Base-by-base conservation (phyloP, 2,329 filamentous ascomycete genomes). In the Aspergillus sp. region DNA sequence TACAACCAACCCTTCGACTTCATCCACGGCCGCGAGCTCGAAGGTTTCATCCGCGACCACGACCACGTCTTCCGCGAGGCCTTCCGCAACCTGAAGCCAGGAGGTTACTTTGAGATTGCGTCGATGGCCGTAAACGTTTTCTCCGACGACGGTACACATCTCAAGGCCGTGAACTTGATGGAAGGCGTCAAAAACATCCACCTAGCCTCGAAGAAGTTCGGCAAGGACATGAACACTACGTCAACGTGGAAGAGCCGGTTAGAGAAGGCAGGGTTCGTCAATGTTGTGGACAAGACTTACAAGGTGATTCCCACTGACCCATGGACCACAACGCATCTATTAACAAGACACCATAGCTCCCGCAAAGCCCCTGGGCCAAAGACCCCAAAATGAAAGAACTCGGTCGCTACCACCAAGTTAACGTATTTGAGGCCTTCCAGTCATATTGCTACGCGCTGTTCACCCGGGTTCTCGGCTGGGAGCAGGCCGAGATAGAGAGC, bases 71-170 rank as follows among this genome's bases (percentile, higher is more conserved):
- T 71, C 53, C 35, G 46, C 8, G 68, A 68, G 41, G 67, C 64
- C 3, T 60, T 59, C n/a, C 52, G 64, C 11, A 65, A 66, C 27
- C 59, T 72, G 6, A 66, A 63, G 11, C 69, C 68, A 3, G 62
- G 62, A 8, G 70, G 70, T 19, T 72, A 64, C 60, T 62, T 71
- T 23, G 70, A 72, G 50, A 66, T 72, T 19, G 57, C 92, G 9
- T 88, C 84, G 14, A 88, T 97, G 55, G 93, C 97, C 73, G 89
- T 96, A 71, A 96, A 96, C 73, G 96, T 93, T 0, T 93, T 96
- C 73, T 96, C 92, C 19, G 70, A 72, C n/a, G 69, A 73, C 48
- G 64, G 43, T 1, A 72, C 69, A 6, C 69, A 72, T 47, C 58
- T 68, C 12, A 58, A 61, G 6, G 70, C 70, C 9, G 17, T 62